Percentiles rank a stretch among this genome's conserved stretches.
phyloP scores from a whole-genome alignment of 371 early-diverging fungal species.

The Apophysomyces elegans region DNA sequence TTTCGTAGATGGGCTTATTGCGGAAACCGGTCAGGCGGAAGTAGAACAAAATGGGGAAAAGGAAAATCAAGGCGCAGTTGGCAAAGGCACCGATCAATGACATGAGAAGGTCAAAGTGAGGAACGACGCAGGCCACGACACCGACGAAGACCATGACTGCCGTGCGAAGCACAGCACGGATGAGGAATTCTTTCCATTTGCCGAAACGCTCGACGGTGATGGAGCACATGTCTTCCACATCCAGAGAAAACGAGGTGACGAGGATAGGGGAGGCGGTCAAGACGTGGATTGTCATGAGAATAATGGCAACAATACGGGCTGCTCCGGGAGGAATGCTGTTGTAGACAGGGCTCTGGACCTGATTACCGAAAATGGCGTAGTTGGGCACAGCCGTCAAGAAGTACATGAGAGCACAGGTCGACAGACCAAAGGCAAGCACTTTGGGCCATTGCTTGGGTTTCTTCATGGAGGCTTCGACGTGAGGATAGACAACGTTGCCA shows the following conservation, averaged over 20 bases:
- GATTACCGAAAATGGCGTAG: conserved; percentile 81
- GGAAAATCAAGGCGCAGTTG: conserved; percentile 75
- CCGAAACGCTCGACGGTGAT: conserved; percentile 54
- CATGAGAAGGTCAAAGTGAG: conserved; percentile 81
- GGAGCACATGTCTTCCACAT: conserved; percentile 59
- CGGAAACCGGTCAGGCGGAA: conserved; percentile 62
- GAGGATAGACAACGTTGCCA: conserved; percentile 83
- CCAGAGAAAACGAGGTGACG: conserved; percentile 74
- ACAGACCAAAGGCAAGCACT: conserved; percentile 71
- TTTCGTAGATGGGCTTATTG: conserved; percentile 55
- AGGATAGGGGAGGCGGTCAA: conserved; percentile 80
- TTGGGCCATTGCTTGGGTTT: conserved; percentile 75
- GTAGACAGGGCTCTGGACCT: conserved; percentile 74
- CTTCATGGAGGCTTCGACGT: conserved; percentile 85
- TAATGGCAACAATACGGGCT: conserved; percentile 66
- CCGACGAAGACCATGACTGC: conserved; percentile 51
- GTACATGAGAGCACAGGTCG: conserved; percentile 80
- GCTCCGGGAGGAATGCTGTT: conserved; percentile 70
- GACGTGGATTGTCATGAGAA: conserved; percentile 80
- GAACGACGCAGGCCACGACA: conserved; percentile 67
- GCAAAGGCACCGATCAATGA: conserved; percentile 82
- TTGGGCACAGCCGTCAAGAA: conserved; percentile 78
- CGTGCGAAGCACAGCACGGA: conserved; percentile 58
- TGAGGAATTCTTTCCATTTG: conserved; percentile 52
- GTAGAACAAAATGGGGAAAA: conserved; percentile 76